These are phyloP conservation scores for Stachybotrys chartarum DNA, from an alignment of 2,329 filamentous ascomycete genomes.

Conservation along the genomic window DNA sequence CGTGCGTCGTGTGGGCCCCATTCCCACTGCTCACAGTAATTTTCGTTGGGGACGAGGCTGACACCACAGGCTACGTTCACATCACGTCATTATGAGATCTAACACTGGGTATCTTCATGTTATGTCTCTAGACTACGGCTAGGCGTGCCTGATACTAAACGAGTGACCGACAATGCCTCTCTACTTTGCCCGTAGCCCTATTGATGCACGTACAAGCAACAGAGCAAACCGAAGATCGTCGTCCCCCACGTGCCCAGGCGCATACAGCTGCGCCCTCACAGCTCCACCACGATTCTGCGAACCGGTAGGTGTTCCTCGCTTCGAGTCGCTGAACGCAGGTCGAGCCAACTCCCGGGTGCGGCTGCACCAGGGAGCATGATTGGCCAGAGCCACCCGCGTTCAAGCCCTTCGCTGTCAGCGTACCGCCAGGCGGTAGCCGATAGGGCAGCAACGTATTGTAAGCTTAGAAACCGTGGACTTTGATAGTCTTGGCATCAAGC, in stretches of 20 bases:
- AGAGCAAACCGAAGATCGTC: constrained; percentile 3
- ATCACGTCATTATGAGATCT: not conserved
- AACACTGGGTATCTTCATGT: constrained; percentile 1
- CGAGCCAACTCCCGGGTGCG: constrained; percentile 19
- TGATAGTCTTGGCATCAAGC: constrained; percentile 94
- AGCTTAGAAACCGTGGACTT: constrained; percentile 58
- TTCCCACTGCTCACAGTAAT: too few species aligned
- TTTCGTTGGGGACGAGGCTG: too few species aligned
- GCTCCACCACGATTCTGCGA: constrained; percentile 1
- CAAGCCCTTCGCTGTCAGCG: constrained; percentile 23
- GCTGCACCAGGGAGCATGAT: not conserved
- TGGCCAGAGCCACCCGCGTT: constrained; percentile 10
- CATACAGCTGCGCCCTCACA: not conserved
- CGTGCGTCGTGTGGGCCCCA: too few species aligned
- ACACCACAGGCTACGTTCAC: not conserved
- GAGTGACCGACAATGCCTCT: constrained; percentile 26
- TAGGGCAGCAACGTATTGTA: constrained; percentile 30
- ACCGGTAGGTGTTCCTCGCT: not conserved
- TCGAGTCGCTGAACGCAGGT: constrained; percentile 6
- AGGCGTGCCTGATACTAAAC: constrained; percentile 22
- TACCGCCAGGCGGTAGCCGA: constrained; percentile 21
- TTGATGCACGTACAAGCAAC: constrained; percentile 13
- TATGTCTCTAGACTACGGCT: constrained; percentile 26
- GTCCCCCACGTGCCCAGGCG: not conserved
- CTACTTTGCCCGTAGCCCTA: constrained; percentile 22